Evolutionary conservation across 164 flowering plant genomes (phyloP), one percentile per base, ranked within the genome.

Genomic region (Hamamelis virginiana): DNA sequence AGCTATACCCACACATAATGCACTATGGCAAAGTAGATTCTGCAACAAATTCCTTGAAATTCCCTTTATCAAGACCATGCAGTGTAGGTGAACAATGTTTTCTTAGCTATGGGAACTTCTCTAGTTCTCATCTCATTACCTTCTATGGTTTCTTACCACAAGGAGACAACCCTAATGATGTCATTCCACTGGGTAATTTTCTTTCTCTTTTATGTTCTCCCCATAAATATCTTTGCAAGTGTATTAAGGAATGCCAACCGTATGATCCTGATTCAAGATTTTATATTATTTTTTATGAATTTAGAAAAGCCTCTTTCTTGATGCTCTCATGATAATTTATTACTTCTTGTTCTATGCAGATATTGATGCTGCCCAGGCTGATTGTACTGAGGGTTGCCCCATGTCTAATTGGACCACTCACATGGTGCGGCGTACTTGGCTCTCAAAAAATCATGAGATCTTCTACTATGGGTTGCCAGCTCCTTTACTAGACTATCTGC

Each of bases 401-500:
- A 48, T 60, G 46, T 78, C 76, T 59, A 76, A 73, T 51, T 80
- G 87, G 87, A 80, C 72, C 68, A 80, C 78, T 62, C 97, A 94
- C 79, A 92, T 94, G 98, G 93, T 92, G 61, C 83, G 95, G 60
- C 92, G 90, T 50, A 90, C 98, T 67, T 89, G 94, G 92, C 71
- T 87, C 21, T 89, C 92, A 55, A 79, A 77, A 26, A 84, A 82
- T 64, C 85, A 85, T 41, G 75, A 71, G 23, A 80, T 86, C 61
- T 88, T 86, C 66, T 68, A 80, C 69, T 91, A 92, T 75, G 98
- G 96, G 13, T 74, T 94, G 77, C 98, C 98, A 13, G 25, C 88
- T 52, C 86, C 89, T 22, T 78, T 94, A 44, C 67, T 94, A 52
- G 84, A 86, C 62, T 71, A 75, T 77, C 79, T 94, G 8, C 82